Percentiles rank a stretch among this genome's conserved stretches.
These are phyloP conservation scores for Stellera chamaejasme DNA, from an alignment of 345 rosid species.

Conservation along the genomic window DNA sequence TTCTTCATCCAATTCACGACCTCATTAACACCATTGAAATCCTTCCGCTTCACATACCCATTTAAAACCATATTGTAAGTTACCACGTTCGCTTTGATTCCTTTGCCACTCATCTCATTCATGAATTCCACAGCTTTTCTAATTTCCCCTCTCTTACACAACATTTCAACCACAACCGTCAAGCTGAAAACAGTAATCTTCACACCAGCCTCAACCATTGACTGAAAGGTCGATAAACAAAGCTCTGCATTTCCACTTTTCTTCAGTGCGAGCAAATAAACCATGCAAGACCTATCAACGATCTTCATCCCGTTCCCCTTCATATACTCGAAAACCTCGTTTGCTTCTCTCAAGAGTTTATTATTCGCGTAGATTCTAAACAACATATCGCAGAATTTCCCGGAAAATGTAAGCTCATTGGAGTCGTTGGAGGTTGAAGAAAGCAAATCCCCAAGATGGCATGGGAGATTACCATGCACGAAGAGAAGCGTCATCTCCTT, in stretches of 20 bases:
- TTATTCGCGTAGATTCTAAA: constrained; percentile 66
- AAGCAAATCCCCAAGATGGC: constrained; percentile 28
- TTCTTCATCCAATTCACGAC: constrained; percentile 56
- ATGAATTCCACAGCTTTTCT: constrained; percentile 43
- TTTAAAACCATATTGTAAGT: constrained; percentile 67
- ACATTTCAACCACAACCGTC: constrained; percentile 54
- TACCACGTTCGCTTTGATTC: constrained; percentile 50
- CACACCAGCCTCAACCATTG: constrained; percentile 47
- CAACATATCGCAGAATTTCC: constrained; percentile 46
- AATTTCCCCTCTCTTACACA: constrained; percentile 58
- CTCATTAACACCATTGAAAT: constrained; percentile 36
- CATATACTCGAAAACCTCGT: constrained; percentile 53
- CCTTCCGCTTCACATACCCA: constrained; percentile 45
- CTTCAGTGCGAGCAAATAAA: constrained; percentile 56
- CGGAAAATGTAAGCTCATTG: constrained; percentile 27
- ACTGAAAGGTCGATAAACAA: constrained; percentile 41
- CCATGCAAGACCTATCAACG: constrained; percentile 73
- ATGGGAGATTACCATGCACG: constrained; percentile 24
- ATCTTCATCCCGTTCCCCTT: constrained; percentile 33
- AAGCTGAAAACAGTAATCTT: constrained; percentile 49
- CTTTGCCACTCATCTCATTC: constrained; percentile 32
- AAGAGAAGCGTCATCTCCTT: constrained; percentile 31
- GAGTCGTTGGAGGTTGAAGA: constrained; percentile 21
- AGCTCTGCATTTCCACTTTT: constrained; percentile 33
- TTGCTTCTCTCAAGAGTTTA: constrained; percentile 47